These are phyloP conservation scores for Geotrichum phurueaensis DNA, from an alignment of 1,139 yeast species.

Conservation along the genomic window DNA sequence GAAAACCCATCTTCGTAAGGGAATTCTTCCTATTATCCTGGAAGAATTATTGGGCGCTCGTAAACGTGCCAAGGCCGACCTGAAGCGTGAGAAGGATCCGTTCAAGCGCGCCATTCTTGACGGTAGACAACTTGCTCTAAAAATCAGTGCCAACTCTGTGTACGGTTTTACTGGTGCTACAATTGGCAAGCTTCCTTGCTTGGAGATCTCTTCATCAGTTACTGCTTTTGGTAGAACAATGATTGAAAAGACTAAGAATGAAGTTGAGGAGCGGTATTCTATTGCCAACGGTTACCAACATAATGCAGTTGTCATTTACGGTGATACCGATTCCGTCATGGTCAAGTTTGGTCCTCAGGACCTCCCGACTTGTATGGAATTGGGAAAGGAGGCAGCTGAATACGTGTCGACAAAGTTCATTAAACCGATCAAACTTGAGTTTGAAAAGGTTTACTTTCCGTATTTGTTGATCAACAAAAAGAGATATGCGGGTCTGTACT, in stretches of 20 bases:
- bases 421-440: constrained; percentile 87
- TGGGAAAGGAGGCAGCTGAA: constrained; percentile 93
- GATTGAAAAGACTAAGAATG: constrained; percentile 88
- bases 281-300: constrained; percentile 72
- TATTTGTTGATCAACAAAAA: constrained; percentile 90
- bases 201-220: constrained; percentile 91
- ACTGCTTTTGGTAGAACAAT: constrained; percentile 95
- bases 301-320: constrained; percentile 90
- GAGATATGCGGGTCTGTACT: constrained; percentile 92
- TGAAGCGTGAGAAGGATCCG: constrained; percentile 90
- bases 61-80: constrained; percentile 83
- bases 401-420: constrained; percentile 72
- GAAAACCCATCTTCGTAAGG: constrained; percentile 63
- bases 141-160: constrained; percentile 95
- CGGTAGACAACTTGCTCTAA: constrained; percentile 94
- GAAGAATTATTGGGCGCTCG: constrained; percentile 86
- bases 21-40: constrained; percentile 85
- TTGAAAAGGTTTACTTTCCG: constrained; percentile 95
- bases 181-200: constrained; percentile 91
- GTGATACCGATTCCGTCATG: constrained; percentile 99
- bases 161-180: constrained; percentile 99
- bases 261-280: constrained; percentile 74
- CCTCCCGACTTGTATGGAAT: constrained; percentile 73
- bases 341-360: constrained; percentile 91
- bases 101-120: constrained; percentile 88